Conservation (phyloP, 495 filamentous ascomycete genomes). For the Acidomyces sp. region DNA sequence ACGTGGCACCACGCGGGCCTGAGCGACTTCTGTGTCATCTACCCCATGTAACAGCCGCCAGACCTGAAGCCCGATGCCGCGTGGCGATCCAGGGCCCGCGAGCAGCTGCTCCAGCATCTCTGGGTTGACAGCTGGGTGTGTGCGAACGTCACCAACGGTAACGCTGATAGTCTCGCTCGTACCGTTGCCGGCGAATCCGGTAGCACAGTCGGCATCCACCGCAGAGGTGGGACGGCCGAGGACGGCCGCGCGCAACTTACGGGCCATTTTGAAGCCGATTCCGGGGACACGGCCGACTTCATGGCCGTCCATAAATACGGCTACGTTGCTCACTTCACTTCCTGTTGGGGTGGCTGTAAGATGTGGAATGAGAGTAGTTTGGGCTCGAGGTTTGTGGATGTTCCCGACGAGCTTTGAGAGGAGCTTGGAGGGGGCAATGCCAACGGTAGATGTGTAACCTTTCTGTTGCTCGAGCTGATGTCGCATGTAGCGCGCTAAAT, state of each 20-base stretch:
- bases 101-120: constrained; percentile 50
- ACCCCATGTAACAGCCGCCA: constrained; percentile 51
- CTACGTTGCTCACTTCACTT: constrained; percentile 39
- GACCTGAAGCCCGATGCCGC: constrained; percentile 50
- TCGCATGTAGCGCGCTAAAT: constrained; percentile 62
- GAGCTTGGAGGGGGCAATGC: constrained; percentile 73
- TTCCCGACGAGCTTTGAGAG: constrained; percentile 75
- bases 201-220: constrained; percentile 31
- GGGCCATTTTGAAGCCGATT: constrained; percentile 67
- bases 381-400: constrained; percentile 70
- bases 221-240: constrained; percentile 35
- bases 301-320: constrained; percentile 58
- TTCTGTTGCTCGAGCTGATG: constrained; percentile 57
- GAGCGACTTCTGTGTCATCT: constrained; percentile 52
- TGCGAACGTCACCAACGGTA: constrained; percentile 52
- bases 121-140: constrained; percentile 45
- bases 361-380: constrained; percentile 67
- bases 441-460: constrained; percentile 77
- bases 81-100: constrained; percentile 51
- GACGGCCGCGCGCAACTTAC: constrained; percentile 51
- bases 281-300: constrained; percentile 74
- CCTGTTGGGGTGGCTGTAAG: constrained; percentile 17
- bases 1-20: constrained; percentile 58
- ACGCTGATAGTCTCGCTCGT: constrained; percentile 46
- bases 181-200: constrained; percentile 32